phyloP scores from a whole-genome alignment of 2,329 filamentous ascomycete species.

The Lizonia empirigonia region DNA sequence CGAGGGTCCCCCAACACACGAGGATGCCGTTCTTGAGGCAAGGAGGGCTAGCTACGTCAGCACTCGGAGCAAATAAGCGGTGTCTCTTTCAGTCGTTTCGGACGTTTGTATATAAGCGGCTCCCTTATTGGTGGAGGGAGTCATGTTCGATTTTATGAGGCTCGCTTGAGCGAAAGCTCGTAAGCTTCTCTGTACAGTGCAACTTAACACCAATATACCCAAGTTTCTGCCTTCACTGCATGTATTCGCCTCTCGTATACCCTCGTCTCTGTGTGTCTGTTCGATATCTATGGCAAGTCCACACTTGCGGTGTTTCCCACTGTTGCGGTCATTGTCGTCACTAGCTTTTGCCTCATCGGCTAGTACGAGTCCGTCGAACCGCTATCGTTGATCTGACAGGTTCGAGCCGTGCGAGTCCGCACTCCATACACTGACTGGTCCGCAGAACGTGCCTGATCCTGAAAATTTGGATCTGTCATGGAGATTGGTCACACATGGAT shows the following conservation, averaged over 20 bases:
- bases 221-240: background rate
- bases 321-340: background rate
- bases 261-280: background rate
- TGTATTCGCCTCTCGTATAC: background rate
- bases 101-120: background rate
- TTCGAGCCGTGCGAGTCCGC: background rate
- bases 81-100: background rate
- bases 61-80: conserved; percentile 22
- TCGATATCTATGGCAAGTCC: background rate
- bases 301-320: background rate
- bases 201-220: conserved; percentile 14
- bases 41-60: conserved; percentile 40
- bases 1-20: conserved; percentile 60
- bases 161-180: conserved; percentile 7
- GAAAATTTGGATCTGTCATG: too few relatives aligned
- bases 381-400: background rate
- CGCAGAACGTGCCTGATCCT: background rate
- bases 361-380: background rate
- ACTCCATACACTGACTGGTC: background rate
- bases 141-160: background rate
- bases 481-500: too few relatives aligned
- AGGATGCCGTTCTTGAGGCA: conserved; percentile 40
- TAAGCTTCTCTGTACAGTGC: conserved; percentile 2
- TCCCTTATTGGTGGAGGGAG: conserved; percentile 1
- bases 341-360: background rate